These are phyloP conservation scores for Trichothecium sympodiale DNA, from an alignment of 2,329 filamentous ascomycete genomes.

Conservation along the genomic window DNA sequence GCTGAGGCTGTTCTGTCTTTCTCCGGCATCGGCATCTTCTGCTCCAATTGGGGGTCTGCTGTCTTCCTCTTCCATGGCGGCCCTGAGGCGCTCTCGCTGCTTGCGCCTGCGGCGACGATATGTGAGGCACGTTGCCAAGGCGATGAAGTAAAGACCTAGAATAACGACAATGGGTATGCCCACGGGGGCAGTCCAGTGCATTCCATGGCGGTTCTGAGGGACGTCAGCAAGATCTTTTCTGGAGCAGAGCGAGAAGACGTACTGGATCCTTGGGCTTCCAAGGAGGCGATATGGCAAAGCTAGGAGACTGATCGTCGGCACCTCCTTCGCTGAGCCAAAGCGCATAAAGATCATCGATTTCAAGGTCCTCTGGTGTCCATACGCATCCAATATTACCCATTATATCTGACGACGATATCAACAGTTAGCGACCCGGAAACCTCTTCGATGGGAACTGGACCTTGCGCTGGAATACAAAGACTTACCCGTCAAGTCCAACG, in stretches of 20 bases:
- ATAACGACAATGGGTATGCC: slow-evolving; percentile 18
- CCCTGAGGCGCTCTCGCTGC: slow-evolving; percentile 7
- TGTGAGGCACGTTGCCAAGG: slow-evolving; percentile 15
- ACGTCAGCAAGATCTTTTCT: not conserved
- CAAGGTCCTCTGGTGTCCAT: slow-evolving; percentile 17
- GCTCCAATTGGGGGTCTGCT: not conserved
- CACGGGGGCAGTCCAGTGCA: slow-evolving; percentile 17
- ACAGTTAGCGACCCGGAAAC: no score
- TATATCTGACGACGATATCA: slow-evolving; percentile 10
- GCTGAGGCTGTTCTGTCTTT: no score
- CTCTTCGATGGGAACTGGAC: no score
- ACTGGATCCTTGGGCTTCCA: slow-evolving; percentile 17
- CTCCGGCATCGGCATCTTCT: slow-evolving; percentile 1
- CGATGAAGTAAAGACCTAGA: slow-evolving; percentile 16
- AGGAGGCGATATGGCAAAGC: slow-evolving; percentile 19
- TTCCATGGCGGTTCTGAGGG: slow-evolving; percentile 9
- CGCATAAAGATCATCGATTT: slow-evolving; percentile 15
- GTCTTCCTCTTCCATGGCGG: slow-evolving; percentile 6
- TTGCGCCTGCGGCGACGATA: slow-evolving; percentile 16
- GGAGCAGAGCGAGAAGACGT: slow-evolving; percentile 1
- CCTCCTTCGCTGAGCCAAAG: slow-evolving; percentile 15
- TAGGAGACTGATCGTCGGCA: slow-evolving; percentile 8
- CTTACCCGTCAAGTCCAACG: slow-evolving; percentile 19
- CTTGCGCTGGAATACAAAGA: no score
- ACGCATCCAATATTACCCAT: slow-evolving; percentile 12